A percentile compares a stretch with the other conserved stretches of the same genome.
Evolutionary conservation across 345 rosid species (phyloP).

Genomic region (Acer negundo): DNA sequence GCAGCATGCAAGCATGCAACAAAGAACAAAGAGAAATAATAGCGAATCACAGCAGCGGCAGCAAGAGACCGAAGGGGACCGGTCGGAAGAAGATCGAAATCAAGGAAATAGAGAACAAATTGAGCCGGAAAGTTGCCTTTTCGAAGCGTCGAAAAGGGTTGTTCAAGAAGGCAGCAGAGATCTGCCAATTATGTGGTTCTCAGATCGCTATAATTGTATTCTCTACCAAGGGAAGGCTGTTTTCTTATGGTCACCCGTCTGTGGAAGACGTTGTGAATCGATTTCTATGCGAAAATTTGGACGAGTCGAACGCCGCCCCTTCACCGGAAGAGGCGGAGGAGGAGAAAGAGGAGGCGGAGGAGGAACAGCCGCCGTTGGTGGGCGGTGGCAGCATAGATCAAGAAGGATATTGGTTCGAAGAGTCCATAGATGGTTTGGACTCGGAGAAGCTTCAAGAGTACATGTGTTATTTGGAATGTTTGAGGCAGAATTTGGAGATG

Average conservation of each 20-base stretch:
- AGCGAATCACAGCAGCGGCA: background rate
- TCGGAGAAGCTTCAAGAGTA: background rate
- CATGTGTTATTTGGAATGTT: background rate
- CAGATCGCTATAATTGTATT: constrained; percentile 27
- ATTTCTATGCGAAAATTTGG: background rate
- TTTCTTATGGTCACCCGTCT: constrained; percentile 14
- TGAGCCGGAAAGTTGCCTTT: constrained; percentile 26
- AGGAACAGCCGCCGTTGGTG: background rate
- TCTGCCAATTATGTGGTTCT: constrained; percentile 21
- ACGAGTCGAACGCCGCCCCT: background rate
- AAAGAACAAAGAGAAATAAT: background rate
- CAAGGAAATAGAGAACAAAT: constrained; percentile 25
- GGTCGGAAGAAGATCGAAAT: constrained; percentile 34
- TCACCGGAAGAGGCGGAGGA: background rate
- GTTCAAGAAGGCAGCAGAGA: constrained; percentile 26
- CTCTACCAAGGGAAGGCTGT: constrained; percentile 19
- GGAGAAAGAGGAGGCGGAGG: background rate
- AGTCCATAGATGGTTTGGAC: constrained; percentile 10
- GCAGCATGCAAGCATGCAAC: background rate
- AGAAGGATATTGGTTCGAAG: constrained; percentile 13
- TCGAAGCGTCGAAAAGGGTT: constrained; percentile 34
- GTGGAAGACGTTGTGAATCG: background rate
- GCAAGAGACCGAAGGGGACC: constrained; percentile 1
- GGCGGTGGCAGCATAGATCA: background rate
- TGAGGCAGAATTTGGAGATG: background rate